Conservation (phyloP, 148 eudicot genomes). For the Gaultheria prostrata region DNA sequence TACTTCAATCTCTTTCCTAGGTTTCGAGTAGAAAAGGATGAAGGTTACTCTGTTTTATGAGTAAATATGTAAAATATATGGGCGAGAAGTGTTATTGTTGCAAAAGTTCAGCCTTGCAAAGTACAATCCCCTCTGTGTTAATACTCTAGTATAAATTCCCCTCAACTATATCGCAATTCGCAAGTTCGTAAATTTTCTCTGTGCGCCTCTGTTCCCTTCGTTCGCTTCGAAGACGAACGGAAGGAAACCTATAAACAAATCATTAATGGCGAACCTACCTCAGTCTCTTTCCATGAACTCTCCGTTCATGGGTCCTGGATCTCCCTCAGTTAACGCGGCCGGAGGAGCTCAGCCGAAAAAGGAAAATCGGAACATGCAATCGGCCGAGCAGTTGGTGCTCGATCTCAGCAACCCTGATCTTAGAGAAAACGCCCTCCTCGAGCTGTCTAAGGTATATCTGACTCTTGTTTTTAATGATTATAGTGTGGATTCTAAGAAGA, state of each 20-base stretch:
- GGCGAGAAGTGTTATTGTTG: too few relatives aligned
- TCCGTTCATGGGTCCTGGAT: conserved; percentile 30
- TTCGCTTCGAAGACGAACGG: too few relatives aligned
- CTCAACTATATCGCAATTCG: too few relatives aligned
- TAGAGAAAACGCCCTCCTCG: conserved; percentile 86
- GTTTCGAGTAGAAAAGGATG: too few relatives aligned
- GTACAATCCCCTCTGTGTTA: too few relatives aligned
- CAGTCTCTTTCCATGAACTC: conserved; percentile 46
- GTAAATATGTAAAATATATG: too few relatives aligned
- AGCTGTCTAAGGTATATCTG: conserved; percentile 70
- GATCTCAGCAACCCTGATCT: conserved; percentile 86
- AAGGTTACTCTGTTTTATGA: too few relatives aligned
- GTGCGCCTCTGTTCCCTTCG: too few relatives aligned
- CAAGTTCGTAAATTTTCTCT: neutral
- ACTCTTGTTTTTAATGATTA: neutral
- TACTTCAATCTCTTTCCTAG: too few relatives aligned
- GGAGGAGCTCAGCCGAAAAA: conserved; percentile 31
- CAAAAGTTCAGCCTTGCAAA: too few relatives aligned
- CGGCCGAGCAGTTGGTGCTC: conserved; percentile 75
- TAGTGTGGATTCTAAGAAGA: neutral
- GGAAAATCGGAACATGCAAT: conserved; percentile 67
- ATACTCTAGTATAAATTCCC: neutral
- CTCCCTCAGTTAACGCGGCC: conserved; percentile 19
- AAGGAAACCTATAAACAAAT: neutral
- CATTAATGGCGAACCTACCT: conserved; percentile 48